Evolutionary conservation across 129 eudicot genomes (phyloP).

Genomic region (Lactuca saligna): DNA sequence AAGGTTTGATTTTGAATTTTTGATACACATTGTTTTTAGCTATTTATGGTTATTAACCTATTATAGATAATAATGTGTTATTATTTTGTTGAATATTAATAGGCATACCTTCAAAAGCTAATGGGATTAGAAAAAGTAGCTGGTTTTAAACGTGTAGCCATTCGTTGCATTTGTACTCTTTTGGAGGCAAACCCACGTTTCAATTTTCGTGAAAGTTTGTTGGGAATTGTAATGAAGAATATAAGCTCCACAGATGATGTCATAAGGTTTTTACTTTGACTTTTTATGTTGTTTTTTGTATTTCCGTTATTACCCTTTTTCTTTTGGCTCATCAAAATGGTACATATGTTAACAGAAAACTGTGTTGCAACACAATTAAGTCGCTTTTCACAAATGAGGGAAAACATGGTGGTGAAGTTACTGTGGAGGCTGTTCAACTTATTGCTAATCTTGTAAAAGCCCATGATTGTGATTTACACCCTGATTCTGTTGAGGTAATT

Average conservation of each 20-base stretch:
- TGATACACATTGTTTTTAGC: neutral
- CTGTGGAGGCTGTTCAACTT: slow-evolving; percentile 77
- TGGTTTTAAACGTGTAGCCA: slow-evolving; percentile 59
- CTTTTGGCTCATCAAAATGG: neutral
- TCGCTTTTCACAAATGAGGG: slow-evolving; percentile 80
- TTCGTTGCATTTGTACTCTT: slow-evolving; percentile 79
- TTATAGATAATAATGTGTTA: neutral
- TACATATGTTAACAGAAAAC: slow-evolving; percentile 49
- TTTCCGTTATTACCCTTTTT: neutral
- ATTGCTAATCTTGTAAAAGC: slow-evolving; percentile 76
- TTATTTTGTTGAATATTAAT: slow-evolving; percentile 19
- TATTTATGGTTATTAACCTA: neutral
- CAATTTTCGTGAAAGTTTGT: slow-evolving; percentile 70
- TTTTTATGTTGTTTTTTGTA: neutral
- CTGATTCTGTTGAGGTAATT: slow-evolving; percentile 82
- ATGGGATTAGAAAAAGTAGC: slow-evolving; percentile 48
- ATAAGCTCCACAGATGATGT: slow-evolving; percentile 87
- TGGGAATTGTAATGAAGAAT: slow-evolving; percentile 64
- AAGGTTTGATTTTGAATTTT: slow-evolving; percentile 47
- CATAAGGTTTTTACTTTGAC: slow-evolving; percentile 45
- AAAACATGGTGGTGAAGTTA: slow-evolving; percentile 93
- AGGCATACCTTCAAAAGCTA: slow-evolving; percentile 87
- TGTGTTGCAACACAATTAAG: slow-evolving; percentile 61
- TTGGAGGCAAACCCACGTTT: slow-evolving; percentile 88
- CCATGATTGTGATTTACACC: slow-evolving; percentile 77